phyloP scores from a whole-genome alignment of 1,139 yeast species.

The Taiozyma sp. region DNA sequence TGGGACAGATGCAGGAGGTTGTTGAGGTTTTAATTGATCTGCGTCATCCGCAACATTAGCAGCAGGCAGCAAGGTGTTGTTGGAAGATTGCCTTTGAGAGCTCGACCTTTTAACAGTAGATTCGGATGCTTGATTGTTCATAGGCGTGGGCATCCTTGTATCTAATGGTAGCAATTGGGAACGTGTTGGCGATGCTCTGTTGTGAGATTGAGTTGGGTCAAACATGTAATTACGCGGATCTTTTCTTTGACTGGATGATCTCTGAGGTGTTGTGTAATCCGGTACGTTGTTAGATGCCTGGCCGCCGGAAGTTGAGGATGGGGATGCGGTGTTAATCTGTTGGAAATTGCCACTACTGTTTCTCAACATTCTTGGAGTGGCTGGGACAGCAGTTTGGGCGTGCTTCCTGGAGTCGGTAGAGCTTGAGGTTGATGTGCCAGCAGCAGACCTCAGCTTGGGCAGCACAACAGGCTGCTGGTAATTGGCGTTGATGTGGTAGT shows the following conservation, averaged over 20 bases:
- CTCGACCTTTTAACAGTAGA: conserved; percentile 9
- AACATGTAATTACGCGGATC: conserved; percentile 1
- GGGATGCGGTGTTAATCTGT: neutral
- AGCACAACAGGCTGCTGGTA: conserved; percentile 18
- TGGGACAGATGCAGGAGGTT: conserved; percentile 8
- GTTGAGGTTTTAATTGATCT: conserved; percentile 16
- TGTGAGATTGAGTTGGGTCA: conserved; percentile 3
- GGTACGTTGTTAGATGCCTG: neutral
- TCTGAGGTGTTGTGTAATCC: conserved; percentile 6
- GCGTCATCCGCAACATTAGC: conserved; percentile 20
- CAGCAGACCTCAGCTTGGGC: conserved; percentile 20
- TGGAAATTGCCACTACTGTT: conserved; percentile 37
- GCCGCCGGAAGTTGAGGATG: neutral
- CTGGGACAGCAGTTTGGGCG: conserved; percentile 46
- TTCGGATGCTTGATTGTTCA: neutral
- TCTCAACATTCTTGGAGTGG: conserved; percentile 77
- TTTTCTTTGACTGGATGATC: conserved; percentile 4
- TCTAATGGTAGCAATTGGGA: conserved; percentile 18
- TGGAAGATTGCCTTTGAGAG: conserved; percentile 17
- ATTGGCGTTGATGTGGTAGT: conserved; percentile 25
- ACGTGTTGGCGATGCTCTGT: conserved; percentile 6
- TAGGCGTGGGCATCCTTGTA: neutral
- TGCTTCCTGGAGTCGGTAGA: conserved; percentile 9
- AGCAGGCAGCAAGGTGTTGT: conserved; percentile 27
- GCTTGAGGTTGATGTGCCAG: conserved; percentile 7